These are phyloP conservation scores for Rhizoclosmatium sp. DNA, from an alignment of 192 early-diverging fungal species.

Conservation along the genomic window DNA sequence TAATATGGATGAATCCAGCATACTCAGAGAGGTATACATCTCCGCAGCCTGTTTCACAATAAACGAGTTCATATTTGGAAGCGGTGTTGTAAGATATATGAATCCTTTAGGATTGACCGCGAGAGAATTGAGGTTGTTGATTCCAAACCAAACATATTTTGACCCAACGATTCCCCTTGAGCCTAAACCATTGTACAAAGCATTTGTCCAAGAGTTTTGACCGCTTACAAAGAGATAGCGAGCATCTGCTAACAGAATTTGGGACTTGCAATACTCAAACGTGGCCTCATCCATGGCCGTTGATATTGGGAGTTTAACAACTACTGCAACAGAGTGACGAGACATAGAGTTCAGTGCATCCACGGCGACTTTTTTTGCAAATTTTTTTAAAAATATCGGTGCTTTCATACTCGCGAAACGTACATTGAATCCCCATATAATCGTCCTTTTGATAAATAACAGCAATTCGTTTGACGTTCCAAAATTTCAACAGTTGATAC, in stretches of 20 bases:
- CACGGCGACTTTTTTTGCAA: background rate
- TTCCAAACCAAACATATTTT: background rate
- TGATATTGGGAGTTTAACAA: background rate
- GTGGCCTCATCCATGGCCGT: background rate
- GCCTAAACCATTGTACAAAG: background rate
- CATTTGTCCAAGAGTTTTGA: background rate
- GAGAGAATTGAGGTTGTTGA: background rate
- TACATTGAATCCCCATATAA: background rate
- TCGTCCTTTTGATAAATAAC: conserved; percentile 17
- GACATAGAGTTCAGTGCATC: background rate
- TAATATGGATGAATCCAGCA: background rate
- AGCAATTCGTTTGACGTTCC: conserved; percentile 22
- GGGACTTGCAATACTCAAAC: background rate
- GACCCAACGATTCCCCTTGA: background rate
- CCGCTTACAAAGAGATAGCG: background rate
- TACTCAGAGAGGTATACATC: no score
- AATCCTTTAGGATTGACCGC: background rate
- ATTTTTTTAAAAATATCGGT: no score
- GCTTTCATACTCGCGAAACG: background rate
- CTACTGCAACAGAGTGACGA: background rate
- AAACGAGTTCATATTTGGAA: background rate
- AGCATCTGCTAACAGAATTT: background rate
- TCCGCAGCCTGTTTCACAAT: background rate
- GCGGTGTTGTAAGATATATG: background rate
- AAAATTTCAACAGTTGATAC: background rate